Evolutionary conservation across 495 filamentous ascomycete genomes (phyloP).

Genomic region (Neurospora sp.): DNA sequence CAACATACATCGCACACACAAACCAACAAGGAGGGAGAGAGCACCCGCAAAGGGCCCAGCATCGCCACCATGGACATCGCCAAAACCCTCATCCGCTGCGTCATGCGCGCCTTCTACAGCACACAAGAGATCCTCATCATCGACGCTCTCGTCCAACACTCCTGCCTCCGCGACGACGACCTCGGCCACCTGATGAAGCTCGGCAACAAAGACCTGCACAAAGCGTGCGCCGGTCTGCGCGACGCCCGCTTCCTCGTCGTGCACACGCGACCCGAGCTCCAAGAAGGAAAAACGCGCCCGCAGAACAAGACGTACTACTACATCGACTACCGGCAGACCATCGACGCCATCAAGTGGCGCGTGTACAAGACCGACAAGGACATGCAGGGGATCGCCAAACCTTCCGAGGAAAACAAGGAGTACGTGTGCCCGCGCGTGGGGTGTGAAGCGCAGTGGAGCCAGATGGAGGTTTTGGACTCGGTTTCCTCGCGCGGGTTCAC

Average conservation of each 20-base stretch:
- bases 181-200: constrained; percentile 75
- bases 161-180: constrained; percentile 78
- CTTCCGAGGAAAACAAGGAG: constrained; percentile 79
- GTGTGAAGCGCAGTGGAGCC: constrained; percentile 73
- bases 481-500: constrained; percentile 59
- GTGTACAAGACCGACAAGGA: constrained; percentile 74
- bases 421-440: constrained; percentile 58
- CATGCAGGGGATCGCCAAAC: constrained; percentile 71
- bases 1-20: background rate
- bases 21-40: background rate
- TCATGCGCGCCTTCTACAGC: constrained; percentile 86
- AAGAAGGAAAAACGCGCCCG: constrained; percentile 70
- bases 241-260: constrained; percentile 80
- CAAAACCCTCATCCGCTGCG: constrained; percentile 76
- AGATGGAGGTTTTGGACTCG: constrained; percentile 74
- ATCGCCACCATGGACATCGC: constrained; percentile 63
- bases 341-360: constrained; percentile 95
- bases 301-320: constrained; percentile 88
- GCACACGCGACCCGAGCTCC: constrained; percentile 69
- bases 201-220: constrained; percentile 81
- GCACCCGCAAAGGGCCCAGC: background rate
- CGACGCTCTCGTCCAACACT: constrained; percentile 88
- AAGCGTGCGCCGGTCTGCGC: constrained; percentile 68
- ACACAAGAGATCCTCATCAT: constrained; percentile 80
- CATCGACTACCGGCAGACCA: constrained; percentile 85